Conservation (phyloP, 2,329 filamentous ascomycete genomes). For the Pezicula radicicola region DNA sequence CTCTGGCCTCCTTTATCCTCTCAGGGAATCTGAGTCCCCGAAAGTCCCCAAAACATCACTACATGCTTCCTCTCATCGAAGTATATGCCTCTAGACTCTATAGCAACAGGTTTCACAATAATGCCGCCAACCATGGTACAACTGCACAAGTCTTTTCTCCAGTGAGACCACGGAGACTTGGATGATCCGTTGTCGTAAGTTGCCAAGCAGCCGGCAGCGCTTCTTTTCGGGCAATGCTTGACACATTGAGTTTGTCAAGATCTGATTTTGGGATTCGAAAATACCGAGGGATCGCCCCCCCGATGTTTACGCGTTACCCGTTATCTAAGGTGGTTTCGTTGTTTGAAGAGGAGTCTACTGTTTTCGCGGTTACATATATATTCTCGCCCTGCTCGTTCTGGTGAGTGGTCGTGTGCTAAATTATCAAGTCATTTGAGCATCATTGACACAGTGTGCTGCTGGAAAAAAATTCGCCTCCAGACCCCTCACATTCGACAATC, state of each 20-base stretch:
- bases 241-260: conserved; percentile 16
- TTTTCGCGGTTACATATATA: background rate
- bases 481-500: conserved; percentile 3
- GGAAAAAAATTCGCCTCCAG: background rate
- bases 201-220: background rate
- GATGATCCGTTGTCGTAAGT: too few species aligned
- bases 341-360: too few species aligned
- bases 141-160: background rate
- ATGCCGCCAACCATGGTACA: background rate
- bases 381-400: background rate
- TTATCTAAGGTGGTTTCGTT: conserved; percentile 8
- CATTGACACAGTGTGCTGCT: background rate
- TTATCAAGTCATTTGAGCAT: conserved; percentile 1
- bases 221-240: conserved; percentile 5
- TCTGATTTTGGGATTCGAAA: conserved; percentile 1
- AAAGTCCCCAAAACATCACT: background rate
- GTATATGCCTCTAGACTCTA: background rate
- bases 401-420: background rate
- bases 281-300: background rate
- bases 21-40: background rate
- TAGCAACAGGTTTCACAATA: background rate
- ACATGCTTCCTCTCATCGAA: background rate
- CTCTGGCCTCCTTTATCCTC: background rate
- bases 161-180: too few species aligned
- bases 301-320: conserved; percentile 17